Evolutionary conservation across 108 stramenopile genomes (phyloP).

Genomic region (Skeletonema menzelii): DNA sequence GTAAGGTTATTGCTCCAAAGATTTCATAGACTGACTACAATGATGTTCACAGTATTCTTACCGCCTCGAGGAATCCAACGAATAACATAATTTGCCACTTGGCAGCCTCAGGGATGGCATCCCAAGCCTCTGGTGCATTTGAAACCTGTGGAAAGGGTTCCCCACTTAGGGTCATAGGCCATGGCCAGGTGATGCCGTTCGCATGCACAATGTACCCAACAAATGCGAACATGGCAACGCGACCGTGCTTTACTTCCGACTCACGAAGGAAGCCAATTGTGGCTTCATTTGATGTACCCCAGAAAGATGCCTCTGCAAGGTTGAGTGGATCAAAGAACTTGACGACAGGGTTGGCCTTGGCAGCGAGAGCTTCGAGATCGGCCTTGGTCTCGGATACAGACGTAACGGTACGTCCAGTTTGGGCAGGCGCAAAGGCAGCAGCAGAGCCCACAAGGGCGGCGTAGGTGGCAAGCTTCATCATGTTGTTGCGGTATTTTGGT

Average conservation of each 20-base stretch:
- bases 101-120: constrained; percentile 58
- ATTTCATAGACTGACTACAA: no score
- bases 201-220: constrained; percentile 61
- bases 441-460: constrained; percentile 20
- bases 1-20: neutral
- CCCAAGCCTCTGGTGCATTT: constrained; percentile 53
- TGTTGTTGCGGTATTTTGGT: neutral
- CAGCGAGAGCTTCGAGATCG: constrained; percentile 40
- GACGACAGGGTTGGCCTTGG: constrained; percentile 42
- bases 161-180: constrained; percentile 66
- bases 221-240: constrained; percentile 61
- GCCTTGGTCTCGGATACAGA: constrained; percentile 25
- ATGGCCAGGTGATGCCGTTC: constrained; percentile 55
- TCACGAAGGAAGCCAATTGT: constrained; percentile 55
- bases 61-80: constrained; percentile 56
- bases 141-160: constrained; percentile 55
- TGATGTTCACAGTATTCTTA: constrained; percentile 2
- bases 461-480: constrained; percentile 34
- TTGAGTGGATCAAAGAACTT: constrained; percentile 46
- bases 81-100: constrained; percentile 52
- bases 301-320: constrained; percentile 47
- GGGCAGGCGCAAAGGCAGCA: constrained; percentile 30
- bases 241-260: constrained; percentile 54
- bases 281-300: constrained; percentile 38
- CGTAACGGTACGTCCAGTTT: neutral